These are phyloP conservation scores for Penicillium canescens DNA, from an alignment of 495 filamentous ascomycete genomes.

Conservation along the genomic window DNA sequence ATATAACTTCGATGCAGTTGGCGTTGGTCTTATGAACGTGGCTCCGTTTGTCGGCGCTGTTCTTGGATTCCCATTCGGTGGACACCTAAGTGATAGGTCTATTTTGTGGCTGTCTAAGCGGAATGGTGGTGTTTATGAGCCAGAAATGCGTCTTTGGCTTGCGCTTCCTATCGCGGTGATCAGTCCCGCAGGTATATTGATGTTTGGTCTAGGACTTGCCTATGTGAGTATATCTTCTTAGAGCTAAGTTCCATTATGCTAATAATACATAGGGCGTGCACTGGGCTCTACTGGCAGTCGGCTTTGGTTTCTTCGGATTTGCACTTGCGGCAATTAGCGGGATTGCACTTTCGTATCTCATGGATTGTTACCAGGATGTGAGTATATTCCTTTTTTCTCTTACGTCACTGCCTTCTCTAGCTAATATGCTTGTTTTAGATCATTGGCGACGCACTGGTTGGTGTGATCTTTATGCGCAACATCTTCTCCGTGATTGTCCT, in stretches of 20 bases:
- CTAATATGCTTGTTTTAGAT: slow-evolving; percentile 16
- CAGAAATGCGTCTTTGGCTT: slow-evolving; percentile 41
- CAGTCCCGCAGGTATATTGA: slow-evolving; percentile 26
- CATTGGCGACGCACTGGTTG: slow-evolving; percentile 34
- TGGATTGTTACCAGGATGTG: slow-evolving; percentile 39
- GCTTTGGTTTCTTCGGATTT: slow-evolving; percentile 31
- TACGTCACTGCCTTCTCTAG: background rate
- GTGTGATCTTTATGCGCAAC: slow-evolving; percentile 34
- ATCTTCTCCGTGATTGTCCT: slow-evolving; percentile 32
- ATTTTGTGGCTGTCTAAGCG: slow-evolving; percentile 35
- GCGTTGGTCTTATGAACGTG: slow-evolving; percentile 39
- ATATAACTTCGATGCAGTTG: slow-evolving; percentile 39
- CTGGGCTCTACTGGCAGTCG: slow-evolving; percentile 30
- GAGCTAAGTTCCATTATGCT: background rate
- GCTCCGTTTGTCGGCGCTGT: slow-evolving; percentile 38
- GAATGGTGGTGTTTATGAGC: slow-evolving; percentile 43
- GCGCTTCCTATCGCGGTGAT: slow-evolving; percentile 25
- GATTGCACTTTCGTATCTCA: slow-evolving; percentile 34
- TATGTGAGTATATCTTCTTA: slow-evolving; percentile 14
- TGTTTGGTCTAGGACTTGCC: slow-evolving; percentile 36
- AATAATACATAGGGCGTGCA: slow-evolving; percentile 20
- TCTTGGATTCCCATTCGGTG: slow-evolving; percentile 34
- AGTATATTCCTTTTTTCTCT: background rate
- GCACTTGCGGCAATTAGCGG: slow-evolving; percentile 19
- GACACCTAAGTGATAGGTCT: slow-evolving; percentile 35